phyloP scores from a whole-genome alignment of 306 rosid genomes.

The Dicorynia guianensis region DNA sequence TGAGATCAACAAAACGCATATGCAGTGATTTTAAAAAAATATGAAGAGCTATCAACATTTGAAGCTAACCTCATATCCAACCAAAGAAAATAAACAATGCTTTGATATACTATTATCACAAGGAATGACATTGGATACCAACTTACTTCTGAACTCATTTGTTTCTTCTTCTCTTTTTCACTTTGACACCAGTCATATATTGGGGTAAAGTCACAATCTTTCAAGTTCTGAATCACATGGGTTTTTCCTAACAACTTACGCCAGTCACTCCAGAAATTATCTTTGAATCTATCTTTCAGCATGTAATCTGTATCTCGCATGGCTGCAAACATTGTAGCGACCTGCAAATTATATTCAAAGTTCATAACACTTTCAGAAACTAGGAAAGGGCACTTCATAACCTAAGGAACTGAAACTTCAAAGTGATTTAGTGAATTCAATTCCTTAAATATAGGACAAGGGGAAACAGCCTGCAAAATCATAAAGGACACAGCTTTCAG shows the following conservation, averaged over 20 bases:
- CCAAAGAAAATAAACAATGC: neutral
- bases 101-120: conserved; percentile 20
- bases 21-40: neutral
- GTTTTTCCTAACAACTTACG: conserved; percentile 84
- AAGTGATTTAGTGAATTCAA: conserved; percentile 19
- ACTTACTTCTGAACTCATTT: conserved; percentile 88
- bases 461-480: conserved; percentile 8
- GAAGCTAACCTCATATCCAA: conserved; percentile 27
- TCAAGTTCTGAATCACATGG: conserved; percentile 89
- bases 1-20: neutral
- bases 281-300: conserved; percentile 79
- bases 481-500: conserved; percentile 7
- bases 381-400: neutral
- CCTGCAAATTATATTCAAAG: conserved; percentile 58
- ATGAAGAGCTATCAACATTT: neutral
- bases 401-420: too few relatives aligned
- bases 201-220: conserved; percentile 92
- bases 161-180: conserved; percentile 96
- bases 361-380: conserved; percentile 20
- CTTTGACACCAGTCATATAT: conserved; percentile 90
- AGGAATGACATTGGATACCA: conserved; percentile 29
- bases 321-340: conserved; percentile 97
- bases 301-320: conserved; percentile 98
- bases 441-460: neutral
- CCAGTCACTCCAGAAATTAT: conserved; percentile 99